These are phyloP conservation scores for Fusarium algeriense DNA, from an alignment of 2,329 filamentous ascomycete genomes.

Conservation along the genomic window DNA sequence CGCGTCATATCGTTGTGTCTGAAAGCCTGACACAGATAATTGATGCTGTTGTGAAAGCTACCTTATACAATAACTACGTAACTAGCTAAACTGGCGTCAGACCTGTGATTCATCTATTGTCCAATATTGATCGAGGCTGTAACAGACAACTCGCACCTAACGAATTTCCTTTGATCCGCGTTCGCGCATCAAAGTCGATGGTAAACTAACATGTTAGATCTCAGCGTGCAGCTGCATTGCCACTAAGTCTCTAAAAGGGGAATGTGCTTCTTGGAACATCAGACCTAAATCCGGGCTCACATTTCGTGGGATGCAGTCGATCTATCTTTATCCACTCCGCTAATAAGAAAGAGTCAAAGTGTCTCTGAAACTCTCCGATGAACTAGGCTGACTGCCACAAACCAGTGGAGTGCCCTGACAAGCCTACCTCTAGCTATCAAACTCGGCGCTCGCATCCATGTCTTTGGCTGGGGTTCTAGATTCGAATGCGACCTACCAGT, in stretches of 20 bases:
- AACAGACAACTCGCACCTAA: conserved; percentile 16
- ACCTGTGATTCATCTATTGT: not conserved
- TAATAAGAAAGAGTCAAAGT: not conserved
- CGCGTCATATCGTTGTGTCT: not conserved
- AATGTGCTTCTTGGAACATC: conserved; percentile 13
- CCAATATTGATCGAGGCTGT: conserved; percentile 1
- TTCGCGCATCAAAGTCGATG: conserved; percentile 19
- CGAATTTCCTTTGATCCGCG: conserved; percentile 6
- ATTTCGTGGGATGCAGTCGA: not conserved
- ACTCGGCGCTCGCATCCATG: conserved; percentile 19
- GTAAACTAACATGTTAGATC: conserved; percentile 23
- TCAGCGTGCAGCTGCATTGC: conserved; percentile 30
- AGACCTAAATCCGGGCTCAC: not conserved
- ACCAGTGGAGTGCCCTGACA: conserved; percentile 22
- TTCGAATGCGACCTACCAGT: not conserved
- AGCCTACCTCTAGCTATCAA: not conserved
- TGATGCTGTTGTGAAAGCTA: not conserved
- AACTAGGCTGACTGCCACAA: conserved; percentile 15
- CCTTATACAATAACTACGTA: not conserved
- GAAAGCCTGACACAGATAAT: not conserved
- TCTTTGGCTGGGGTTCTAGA: conserved; percentile 19
- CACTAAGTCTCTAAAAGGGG: conserved; percentile 31
- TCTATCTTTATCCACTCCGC: conserved; percentile 12
- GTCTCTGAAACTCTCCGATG: conserved; percentile 14
- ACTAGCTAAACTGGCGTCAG: not conserved